Evolutionary conservation across 805 yeast species (phyloP).

Genomic region (Groenewaldozyma tartarivorans): DNA sequence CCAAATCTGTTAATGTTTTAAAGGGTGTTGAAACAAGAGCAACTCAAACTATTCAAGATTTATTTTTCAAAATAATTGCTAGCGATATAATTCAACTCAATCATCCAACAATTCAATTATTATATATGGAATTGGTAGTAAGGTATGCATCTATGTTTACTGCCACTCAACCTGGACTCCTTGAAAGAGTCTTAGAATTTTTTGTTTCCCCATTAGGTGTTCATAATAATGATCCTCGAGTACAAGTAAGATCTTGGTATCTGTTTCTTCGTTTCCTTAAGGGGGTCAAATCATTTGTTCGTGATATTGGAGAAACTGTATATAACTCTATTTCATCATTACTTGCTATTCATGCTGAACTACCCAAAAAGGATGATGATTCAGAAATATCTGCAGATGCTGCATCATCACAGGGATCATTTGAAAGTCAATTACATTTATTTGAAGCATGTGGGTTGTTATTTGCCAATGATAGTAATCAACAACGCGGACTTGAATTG

Average conservation of each 20-base stretch:
- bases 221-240: slow-evolving; percentile 63
- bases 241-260: slow-evolving; percentile 83
- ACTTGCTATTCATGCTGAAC: slow-evolving; percentile 51
- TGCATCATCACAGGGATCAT: slow-evolving; percentile 40
- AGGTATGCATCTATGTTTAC: slow-evolving; percentile 62
- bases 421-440: slow-evolving; percentile 70
- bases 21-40: slow-evolving; percentile 50
- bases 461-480: slow-evolving; percentile 42
- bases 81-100: slow-evolving; percentile 39
- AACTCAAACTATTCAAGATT: slow-evolving; percentile 54
- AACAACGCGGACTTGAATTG: slow-evolving; percentile 33
- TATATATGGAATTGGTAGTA: slow-evolving; percentile 76
- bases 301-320: slow-evolving; percentile 47
- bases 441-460: slow-evolving; percentile 83
- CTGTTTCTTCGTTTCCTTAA: slow-evolving; percentile 75
- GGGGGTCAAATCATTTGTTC: slow-evolving; percentile 57
- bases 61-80: slow-evolving; percentile 43
- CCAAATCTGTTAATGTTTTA: slow-evolving; percentile 62
- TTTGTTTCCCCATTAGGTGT: slow-evolving; percentile 78
- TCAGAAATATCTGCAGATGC: slow-evolving; percentile 42
- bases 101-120: slow-evolving; percentile 75
- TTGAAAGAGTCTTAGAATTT: slow-evolving; percentile 52
- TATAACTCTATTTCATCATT: slow-evolving; percentile 50
- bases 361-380: slow-evolving; percentile 28
- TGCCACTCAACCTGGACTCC: slow-evolving; percentile 32